A percentile compares a stretch with the other conserved stretches of the same genome.
phyloP scores from a whole-genome alignment of 1,284 basidiomycete genomes.

The Cerioporus squamosus region DNA sequence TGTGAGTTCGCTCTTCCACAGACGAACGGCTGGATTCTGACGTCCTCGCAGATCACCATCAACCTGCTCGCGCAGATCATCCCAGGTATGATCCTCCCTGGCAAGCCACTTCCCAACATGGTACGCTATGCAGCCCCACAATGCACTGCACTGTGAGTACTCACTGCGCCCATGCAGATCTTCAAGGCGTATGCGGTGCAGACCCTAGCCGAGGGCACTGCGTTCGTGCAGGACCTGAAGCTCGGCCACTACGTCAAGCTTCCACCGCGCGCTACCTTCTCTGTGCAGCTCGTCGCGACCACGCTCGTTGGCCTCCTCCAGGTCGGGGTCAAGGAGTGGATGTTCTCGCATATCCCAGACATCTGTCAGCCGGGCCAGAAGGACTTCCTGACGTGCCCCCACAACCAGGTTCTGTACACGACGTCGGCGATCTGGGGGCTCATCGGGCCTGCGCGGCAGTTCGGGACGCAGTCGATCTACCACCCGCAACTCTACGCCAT shows the following conservation, averaged over 20 bases:
- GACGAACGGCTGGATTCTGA: constrained; percentile 13
- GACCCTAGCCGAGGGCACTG: constrained; percentile 73
- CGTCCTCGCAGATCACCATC: constrained; percentile 66
- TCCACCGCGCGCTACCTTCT: constrained; percentile 87
- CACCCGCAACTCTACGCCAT: constrained; percentile 84
- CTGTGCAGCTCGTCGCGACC: constrained; percentile 81
- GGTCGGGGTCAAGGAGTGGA: constrained; percentile 85
- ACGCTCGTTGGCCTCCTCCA: constrained; percentile 81
- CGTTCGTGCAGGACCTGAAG: constrained; percentile 92
- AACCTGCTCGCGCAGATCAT: constrained; percentile 93
- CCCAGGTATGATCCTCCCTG: constrained; percentile 86
- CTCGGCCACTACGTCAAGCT: constrained; percentile 98
- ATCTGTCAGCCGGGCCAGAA: constrained; percentile 74
- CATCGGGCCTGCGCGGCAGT: constrained; percentile 86
- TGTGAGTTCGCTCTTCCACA: neutral
- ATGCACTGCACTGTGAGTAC: neutral
- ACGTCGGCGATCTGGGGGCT: constrained; percentile 92
- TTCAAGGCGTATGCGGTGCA: constrained; percentile 93
- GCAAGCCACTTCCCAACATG: constrained; percentile 92
- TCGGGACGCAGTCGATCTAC: constrained; percentile 77
- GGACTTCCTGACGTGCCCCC: constrained; percentile 83
- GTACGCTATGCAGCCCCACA: constrained; percentile 37
- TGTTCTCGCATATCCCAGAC: constrained; percentile 78
- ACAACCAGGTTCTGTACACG: constrained; percentile 87
- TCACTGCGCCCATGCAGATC: constrained; percentile 46